phyloP scores from a whole-genome alignment of 2,329 filamentous ascomycete species.

The Purpureocillium takamizusanense region DNA sequence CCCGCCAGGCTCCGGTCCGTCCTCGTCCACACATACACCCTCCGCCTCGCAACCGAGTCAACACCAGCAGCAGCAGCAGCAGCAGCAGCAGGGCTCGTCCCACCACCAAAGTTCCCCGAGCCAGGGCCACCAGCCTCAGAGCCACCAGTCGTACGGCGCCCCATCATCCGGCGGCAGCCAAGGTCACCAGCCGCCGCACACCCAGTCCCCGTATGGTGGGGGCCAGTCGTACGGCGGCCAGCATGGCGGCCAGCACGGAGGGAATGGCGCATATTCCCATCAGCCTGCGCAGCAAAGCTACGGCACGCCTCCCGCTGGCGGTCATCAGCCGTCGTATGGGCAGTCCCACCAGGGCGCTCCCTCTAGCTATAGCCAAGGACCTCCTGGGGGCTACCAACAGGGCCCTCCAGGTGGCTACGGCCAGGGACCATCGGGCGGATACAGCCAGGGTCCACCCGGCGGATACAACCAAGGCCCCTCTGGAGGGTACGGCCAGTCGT shows the following conservation, averaged over 20 bases:
- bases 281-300: constrained; percentile 11
- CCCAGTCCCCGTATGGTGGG: constrained; percentile 7
- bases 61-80: constrained; percentile 16
- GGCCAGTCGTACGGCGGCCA: constrained; percentile 12
- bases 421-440: constrained; percentile 5
- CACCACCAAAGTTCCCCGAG: constrained; percentile 8
- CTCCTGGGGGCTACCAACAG: constrained; percentile 6
- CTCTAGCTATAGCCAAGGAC: constrained; percentile 5
- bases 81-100: constrained; percentile 13
- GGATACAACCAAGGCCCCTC: constrained; percentile 16
- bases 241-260: constrained; percentile 15
- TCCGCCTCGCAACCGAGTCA: constrained; percentile 19
- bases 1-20: constrained; percentile 19
- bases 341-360: constrained; percentile 8
- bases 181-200: constrained; percentile 8
- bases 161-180: constrained; percentile 6
- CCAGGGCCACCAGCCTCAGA: constrained; percentile 10
- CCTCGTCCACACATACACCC: constrained; percentile 14
- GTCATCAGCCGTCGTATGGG: constrained; percentile 6
- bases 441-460: constrained; percentile 6
- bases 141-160: constrained; percentile 13
- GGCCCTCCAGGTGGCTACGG: constrained; percentile 3
- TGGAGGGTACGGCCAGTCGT: constrained; percentile 19
- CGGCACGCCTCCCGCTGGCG: constrained; percentile 8
- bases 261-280: constrained; percentile 9